Base-by-base conservation (phyloP, 345 rosid genomes). In the Jatropha curcas region DNA sequence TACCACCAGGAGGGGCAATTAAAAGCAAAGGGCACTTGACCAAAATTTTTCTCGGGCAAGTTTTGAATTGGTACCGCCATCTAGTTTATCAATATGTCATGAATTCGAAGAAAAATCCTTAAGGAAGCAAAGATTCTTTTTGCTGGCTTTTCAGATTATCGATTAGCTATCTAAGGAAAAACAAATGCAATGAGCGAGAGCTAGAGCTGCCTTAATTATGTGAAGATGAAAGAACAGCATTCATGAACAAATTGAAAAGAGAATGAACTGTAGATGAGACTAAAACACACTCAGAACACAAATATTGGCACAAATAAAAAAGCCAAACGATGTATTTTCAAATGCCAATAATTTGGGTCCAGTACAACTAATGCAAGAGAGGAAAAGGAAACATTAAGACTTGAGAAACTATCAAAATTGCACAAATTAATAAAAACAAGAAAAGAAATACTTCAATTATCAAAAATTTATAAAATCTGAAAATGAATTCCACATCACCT, bases 1-100 rank as follows among this genome's bases (percentile, higher is more conserved):
- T 48, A 58, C 86, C 88, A 80, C 86, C 84, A 71, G 13, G 75
- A 57, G 39, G 83, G 78, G 68, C 65, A 67, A 68, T 62, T 72
- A 53, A 75, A 60, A 51, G 71, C n/a, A 45, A 73, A 76, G 48
- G 68, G 65, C 13, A 82, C 55, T 31, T 57, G 77, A 75, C 69
- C 65, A 67, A 70, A 75, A 34, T 13, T 71, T 82, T 78, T 82
- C 72, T 78, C 73, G 19, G 84, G 62, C 64, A 79, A 67, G 71
- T 73, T 78, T 53, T 77, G 82, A 60, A 77, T 73, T 67, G 71
- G 75, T 34, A 74, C 64, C 57, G 86, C 78, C 85, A 79, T 83
- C 72, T 55, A 65, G 64, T 75, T 78, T 50, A 60, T 63, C 35
- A 17, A 37, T n/a, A 4, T 30, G 56, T 31, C 5, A 65, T 41